Conservation (phyloP, 2,329 filamentous ascomycete genomes). For the Trichoderma arundinaceum region DNA sequence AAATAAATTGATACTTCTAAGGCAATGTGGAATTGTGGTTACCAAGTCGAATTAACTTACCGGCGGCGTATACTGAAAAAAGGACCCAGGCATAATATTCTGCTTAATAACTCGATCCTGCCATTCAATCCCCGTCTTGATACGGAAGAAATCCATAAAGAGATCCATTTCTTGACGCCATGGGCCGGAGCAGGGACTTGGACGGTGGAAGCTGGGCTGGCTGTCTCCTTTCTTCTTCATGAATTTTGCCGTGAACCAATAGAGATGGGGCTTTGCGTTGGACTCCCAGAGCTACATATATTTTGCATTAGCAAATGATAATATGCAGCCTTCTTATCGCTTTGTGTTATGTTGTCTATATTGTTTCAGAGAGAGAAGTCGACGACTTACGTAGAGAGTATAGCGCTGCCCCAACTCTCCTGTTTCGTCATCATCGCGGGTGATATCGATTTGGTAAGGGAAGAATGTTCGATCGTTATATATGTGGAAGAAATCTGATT, state of each 20-base stretch:
- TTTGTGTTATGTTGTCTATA: too few relatives aligned
- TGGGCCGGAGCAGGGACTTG: constrained; percentile 46
- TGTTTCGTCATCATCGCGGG: constrained; percentile 53
- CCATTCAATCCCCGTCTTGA: constrained; percentile 65
- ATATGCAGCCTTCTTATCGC: too few relatives aligned
- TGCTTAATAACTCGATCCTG: constrained; percentile 54
- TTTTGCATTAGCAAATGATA: background rate
- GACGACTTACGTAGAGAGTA: constrained; percentile 59
- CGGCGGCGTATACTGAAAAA: constrained; percentile 55
- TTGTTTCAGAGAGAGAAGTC: background rate
- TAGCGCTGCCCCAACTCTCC: constrained; percentile 63
- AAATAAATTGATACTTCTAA: background rate
- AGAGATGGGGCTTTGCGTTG: constrained; percentile 61
- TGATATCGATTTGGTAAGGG: constrained; percentile 66
- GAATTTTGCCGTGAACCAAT: constrained; percentile 63
- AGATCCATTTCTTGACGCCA: constrained; percentile 53
- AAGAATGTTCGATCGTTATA: constrained; percentile 69
- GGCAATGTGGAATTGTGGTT: background rate
- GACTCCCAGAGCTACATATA: constrained; percentile 69
- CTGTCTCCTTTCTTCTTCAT: constrained; percentile 49
- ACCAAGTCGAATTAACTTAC: constrained; percentile 39
- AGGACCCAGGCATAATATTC: constrained; percentile 40
- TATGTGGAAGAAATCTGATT: constrained; percentile 65
- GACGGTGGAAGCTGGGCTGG: constrained; percentile 47
- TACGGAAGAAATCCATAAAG: constrained; percentile 63